Evolutionary conservation across 768 basidiomycete species (phyloP).

Genomic region (Scleroderma bovista): DNA sequence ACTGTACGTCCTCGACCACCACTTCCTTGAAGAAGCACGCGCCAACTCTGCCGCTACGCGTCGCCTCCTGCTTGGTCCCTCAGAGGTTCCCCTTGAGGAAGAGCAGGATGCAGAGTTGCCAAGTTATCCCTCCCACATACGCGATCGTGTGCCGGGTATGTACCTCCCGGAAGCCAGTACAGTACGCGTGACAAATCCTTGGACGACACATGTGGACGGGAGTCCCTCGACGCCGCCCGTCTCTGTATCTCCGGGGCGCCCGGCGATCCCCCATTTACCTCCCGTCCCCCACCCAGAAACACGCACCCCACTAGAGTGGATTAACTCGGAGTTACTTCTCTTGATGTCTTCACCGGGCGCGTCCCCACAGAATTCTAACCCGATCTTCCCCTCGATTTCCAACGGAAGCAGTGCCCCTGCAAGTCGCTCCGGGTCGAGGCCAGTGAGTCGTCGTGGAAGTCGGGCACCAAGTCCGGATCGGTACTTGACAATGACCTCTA

Average conservation of each 20-base stretch:
- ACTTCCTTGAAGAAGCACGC: conserved; percentile 70
- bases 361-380: conserved; percentile 17
- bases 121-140: conserved; percentile 83
- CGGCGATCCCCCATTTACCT: conserved; percentile 24
- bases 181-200: conserved; percentile 61
- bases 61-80: conserved; percentile 38
- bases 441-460: conserved; percentile 33
- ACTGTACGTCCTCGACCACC: conserved; percentile 72
- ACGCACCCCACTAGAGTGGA: conserved; percentile 61
- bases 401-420: conserved; percentile 22
- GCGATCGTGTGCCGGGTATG: conserved; percentile 84
- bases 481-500: conserved; percentile 9
- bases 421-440: conserved; percentile 25
- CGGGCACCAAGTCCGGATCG: conserved; percentile 60
- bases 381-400: conserved; percentile 12
- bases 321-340: conserved; percentile 79
- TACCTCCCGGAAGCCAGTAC: conserved; percentile 59
- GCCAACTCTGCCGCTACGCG: conserved; percentile 69
- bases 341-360: conserved; percentile 42
- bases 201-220: conserved; percentile 37
- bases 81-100: conserved; percentile 36
- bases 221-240: conserved; percentile 33
- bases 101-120: conserved; percentile 75
- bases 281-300: conserved; percentile 40
- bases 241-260: conserved; percentile 35